phyloP scores from a whole-genome alignment of 2,329 filamentous ascomycete genomes.

The Amesomyces nigricolor region DNA sequence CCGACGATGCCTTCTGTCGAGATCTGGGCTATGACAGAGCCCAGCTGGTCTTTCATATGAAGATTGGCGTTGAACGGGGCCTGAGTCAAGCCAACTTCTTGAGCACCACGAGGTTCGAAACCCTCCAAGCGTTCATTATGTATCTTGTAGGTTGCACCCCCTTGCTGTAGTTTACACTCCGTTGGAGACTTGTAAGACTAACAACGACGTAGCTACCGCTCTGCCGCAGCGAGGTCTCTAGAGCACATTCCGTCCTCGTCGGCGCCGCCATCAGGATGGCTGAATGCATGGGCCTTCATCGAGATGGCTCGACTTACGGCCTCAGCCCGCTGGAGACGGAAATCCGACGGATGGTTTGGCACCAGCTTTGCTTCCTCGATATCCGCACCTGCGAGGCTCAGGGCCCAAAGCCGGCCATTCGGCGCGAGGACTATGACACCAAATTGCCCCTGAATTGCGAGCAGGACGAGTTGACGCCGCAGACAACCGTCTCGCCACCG shows the following conservation, averaged over 20 bases:
- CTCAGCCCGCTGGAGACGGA: slow-evolving; percentile 64
- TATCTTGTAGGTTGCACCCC: slow-evolving; percentile 52
- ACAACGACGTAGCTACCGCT: slow-evolving; percentile 53
- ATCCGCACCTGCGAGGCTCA: slow-evolving; percentile 69
- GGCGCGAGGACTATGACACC: slow-evolving; percentile 70
- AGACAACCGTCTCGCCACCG: slow-evolving; percentile 36
- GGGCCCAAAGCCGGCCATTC: slow-evolving; percentile 64
- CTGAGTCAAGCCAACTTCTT: slow-evolving; percentile 66
- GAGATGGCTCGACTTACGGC: slow-evolving; percentile 62
- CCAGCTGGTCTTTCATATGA: slow-evolving; percentile 56
- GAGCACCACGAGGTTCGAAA: slow-evolving; percentile 64
- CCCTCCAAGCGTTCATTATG: slow-evolving; percentile 70
- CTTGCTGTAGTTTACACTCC: too few species aligned
- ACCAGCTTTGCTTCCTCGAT: slow-evolving; percentile 72
- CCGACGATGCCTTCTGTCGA: slow-evolving; percentile 49
- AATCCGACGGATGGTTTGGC: slow-evolving; percentile 67
- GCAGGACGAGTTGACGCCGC: slow-evolving; percentile 52
- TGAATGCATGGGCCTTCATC: slow-evolving; percentile 71
- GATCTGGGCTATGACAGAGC: slow-evolving; percentile 52
- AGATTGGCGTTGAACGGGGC: slow-evolving; percentile 60
- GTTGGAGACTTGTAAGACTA: neutral
- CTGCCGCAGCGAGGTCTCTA: slow-evolving; percentile 65
- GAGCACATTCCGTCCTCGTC: slow-evolving; percentile 66
- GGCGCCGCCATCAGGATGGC: slow-evolving; percentile 68
- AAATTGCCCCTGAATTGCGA: slow-evolving; percentile 66